These are phyloP conservation scores for Pezizomycotina sp. DNA, from an alignment of 2,329 filamentous ascomycete species.

Conservation along the genomic window DNA sequence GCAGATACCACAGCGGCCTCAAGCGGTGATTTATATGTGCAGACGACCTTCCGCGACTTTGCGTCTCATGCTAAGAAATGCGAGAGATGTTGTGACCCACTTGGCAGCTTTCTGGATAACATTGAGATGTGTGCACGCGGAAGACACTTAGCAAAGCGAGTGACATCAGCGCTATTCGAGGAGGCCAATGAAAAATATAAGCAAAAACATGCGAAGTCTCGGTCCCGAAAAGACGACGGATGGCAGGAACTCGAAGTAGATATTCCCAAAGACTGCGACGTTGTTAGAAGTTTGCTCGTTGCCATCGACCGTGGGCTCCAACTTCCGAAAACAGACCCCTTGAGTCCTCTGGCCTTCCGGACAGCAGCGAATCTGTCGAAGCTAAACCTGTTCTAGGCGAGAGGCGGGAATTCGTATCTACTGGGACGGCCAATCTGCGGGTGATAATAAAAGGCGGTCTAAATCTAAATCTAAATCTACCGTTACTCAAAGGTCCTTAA, in stretches of 20 bases:
- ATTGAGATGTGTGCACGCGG: slow-evolving; percentile 12
- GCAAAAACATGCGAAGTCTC: slow-evolving; percentile 7
- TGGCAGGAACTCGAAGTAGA: slow-evolving; percentile 19
- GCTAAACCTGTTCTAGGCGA: no score
- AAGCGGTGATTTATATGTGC: slow-evolving; percentile 18
- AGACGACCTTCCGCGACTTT: slow-evolving; percentile 16
- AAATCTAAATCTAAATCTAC: no score
- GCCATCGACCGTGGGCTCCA: slow-evolving; percentile 17
- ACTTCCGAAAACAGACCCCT: no score
- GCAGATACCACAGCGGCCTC: no score
- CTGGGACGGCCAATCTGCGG: no score
- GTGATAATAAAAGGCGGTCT: no score
- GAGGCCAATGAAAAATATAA: slow-evolving; percentile 18
- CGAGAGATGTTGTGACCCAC: slow-evolving; percentile 16
- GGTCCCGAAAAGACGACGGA: slow-evolving; percentile 7
- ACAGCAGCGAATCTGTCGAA: no score
- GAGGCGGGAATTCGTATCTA: no score
- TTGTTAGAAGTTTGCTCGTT: slow-evolving; percentile 16
- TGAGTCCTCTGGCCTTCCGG: no score
- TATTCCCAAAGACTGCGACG: slow-evolving; percentile 17
- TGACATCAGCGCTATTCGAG: slow-evolving; percentile 16
- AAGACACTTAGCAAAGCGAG: slow-evolving; percentile 12
- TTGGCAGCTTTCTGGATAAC: slow-evolving; percentile 11
- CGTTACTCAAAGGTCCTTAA: no score
- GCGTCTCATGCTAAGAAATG: slow-evolving; percentile 14